Evolutionary conservation across 257 asterid genomes (phyloP).

Genomic region (Thymus quinquecostatus): DNA sequence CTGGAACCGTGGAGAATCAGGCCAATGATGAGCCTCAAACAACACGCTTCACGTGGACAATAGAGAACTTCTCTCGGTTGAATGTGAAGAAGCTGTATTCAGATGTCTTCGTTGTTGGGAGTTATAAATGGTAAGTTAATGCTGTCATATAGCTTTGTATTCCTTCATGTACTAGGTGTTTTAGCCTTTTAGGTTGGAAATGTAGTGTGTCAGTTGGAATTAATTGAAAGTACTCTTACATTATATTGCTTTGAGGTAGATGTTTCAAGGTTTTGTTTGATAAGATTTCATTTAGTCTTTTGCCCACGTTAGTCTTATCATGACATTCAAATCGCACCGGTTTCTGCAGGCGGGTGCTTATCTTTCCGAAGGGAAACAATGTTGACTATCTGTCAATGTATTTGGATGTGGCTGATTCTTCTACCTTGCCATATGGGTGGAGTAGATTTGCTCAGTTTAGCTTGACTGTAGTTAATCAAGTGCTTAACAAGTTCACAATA

Average conservation of each 20-base stretch:
- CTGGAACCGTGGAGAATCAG: constrained; percentile 77
- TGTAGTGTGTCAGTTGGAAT: constrained; percentile 14
- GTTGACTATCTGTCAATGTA: constrained; percentile 88
- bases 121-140: constrained; percentile 76
- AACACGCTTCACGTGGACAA: constrained; percentile 82
- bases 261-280: constrained; percentile 1
- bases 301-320: background rate
- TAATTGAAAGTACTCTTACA: background rate
- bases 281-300: background rate
- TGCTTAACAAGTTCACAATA: constrained; percentile 60
- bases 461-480: constrained; percentile 85
- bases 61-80: constrained; percentile 75
- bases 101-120: constrained; percentile 75
- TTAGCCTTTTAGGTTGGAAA: constrained; percentile 1
- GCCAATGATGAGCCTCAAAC: constrained; percentile 87
- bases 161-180: constrained; percentile 9
- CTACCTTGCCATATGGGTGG: constrained; percentile 87
- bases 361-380: constrained; percentile 93
- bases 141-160: constrained; percentile 12
- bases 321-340: constrained; percentile 29
- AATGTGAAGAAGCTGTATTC: constrained; percentile 83
- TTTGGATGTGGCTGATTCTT: constrained; percentile 88
- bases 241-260: background rate
- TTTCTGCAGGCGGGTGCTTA: constrained; percentile 88
- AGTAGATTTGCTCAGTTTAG: constrained; percentile 90